Evolutionary conservation across 306 rosid genomes (phyloP).

Genomic region (Lathyrus aphaca): DNA sequence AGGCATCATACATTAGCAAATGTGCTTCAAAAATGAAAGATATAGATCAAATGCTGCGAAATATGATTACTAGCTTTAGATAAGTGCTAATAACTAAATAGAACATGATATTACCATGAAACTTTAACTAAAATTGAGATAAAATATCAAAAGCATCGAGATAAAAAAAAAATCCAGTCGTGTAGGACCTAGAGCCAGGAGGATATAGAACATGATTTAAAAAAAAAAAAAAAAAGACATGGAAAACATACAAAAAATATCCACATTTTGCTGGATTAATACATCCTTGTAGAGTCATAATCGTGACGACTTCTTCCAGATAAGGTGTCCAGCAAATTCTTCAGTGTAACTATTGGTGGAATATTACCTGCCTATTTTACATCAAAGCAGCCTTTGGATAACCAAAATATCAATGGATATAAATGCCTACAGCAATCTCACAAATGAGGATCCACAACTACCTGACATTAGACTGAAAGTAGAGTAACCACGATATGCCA

Average conservation of each 20-base stretch:
- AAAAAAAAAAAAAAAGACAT: conserved; percentile 1
- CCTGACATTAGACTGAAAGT: conserved; percentile 45
- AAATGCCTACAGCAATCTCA: conserved; percentile 53
- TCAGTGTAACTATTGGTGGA: conserved; percentile 54
- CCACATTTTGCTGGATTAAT: conserved; percentile 61
- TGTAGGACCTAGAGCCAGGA: conserved; percentile 40
- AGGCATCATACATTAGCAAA: not conserved
- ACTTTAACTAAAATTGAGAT: conserved; percentile 37
- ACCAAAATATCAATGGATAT: conserved; percentile 43
- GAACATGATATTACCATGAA: conserved; percentile 38
- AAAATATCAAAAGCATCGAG: conserved; percentile 45
- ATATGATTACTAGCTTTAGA: not conserved
- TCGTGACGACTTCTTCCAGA: conserved; percentile 55
- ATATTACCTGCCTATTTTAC: conserved; percentile 59
- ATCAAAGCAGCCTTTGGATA: conserved; percentile 56
- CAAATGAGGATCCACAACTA: conserved; percentile 47
- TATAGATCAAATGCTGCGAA: not conserved
- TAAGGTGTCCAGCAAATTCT: conserved; percentile 56
- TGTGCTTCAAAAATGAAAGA: not conserved
- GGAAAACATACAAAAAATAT: conserved; percentile 44
- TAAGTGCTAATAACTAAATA: not conserved
- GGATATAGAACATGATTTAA: conserved; percentile 22
- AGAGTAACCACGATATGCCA: conserved; percentile 36
- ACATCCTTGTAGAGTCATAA: conserved; percentile 51
- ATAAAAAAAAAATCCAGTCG: conserved; percentile 46